Evolutionary conservation across 2,329 filamentous ascomycete species (phyloP).

Genomic region (Westerdykella aurantiaca): DNA sequence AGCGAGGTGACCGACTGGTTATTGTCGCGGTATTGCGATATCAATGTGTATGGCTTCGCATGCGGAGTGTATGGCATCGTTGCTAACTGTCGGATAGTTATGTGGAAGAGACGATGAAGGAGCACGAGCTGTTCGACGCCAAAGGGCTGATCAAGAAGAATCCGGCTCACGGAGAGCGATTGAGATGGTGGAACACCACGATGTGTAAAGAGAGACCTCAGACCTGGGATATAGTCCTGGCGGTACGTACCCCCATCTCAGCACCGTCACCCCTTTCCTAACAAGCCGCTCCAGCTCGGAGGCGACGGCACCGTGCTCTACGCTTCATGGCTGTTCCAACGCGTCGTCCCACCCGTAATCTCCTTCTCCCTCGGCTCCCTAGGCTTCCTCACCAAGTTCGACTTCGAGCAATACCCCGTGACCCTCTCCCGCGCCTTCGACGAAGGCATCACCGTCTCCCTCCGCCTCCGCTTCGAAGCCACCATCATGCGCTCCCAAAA

Average conservation of each 20-base stretch:
- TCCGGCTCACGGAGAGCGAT: slow-evolving; percentile 49
- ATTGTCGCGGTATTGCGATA: slow-evolving; percentile 63
- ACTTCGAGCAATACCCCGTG: slow-evolving; percentile 68
- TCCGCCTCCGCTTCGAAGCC: slow-evolving; percentile 85
- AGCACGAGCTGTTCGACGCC: slow-evolving; percentile 68
- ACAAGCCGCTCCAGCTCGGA: slow-evolving; percentile 50
- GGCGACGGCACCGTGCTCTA: slow-evolving; percentile 97
- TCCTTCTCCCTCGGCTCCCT: slow-evolving; percentile 88
- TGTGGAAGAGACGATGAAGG: slow-evolving; percentile 69
- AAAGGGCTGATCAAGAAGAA: slow-evolving; percentile 61
- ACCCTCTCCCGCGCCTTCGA: slow-evolving; percentile 68
- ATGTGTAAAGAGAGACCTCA: slow-evolving; percentile 75
- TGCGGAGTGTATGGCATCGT: neutral
- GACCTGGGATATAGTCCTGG: slow-evolving; percentile 88
- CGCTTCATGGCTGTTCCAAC: slow-evolving; percentile 93
- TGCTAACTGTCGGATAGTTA: slow-evolving; percentile 38
- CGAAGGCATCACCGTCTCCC: slow-evolving; percentile 80
- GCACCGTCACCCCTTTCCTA: neutral
- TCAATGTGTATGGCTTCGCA: slow-evolving; percentile 58
- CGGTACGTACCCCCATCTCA: slow-evolving; percentile 39
- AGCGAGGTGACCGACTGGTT: slow-evolving; percentile 76
- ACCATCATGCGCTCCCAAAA: slow-evolving; percentile 79
- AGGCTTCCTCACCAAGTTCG: slow-evolving; percentile 94
- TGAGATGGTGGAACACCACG: slow-evolving; percentile 78
- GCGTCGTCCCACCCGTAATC: slow-evolving; percentile 86